Evolutionary conservation across 345 rosid species (phyloP), one percentile per base, ranked within the genome.

Genomic region (Pistacia vera): DNA sequence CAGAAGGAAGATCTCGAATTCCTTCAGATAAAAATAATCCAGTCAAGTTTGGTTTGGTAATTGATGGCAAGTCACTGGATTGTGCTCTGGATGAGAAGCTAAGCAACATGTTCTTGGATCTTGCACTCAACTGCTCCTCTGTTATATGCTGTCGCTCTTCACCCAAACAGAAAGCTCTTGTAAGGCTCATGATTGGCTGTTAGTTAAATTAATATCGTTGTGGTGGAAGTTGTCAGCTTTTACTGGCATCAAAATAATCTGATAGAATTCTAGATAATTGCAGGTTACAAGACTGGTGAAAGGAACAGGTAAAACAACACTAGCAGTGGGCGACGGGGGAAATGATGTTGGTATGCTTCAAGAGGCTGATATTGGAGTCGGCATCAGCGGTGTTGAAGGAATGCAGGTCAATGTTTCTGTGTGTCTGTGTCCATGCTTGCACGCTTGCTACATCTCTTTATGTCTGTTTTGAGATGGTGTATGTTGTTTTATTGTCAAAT

Each of bases 281-380:
- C 90, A 95, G 99, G 92, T 95, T 58, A 85, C 93, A 55, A 91
- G 98, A 86, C 78, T 90, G 93, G 97, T 95, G 30, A 95, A 93
- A 76, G 64, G 81, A 74, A 86, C 88, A 10, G 85, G 92, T 74
- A 81, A 82, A 83, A 86, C 96, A 10, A 90, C 93, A 4, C 56
- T 95, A 20, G 89, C 97, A 11, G 80, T 95, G 74, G 99, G 99
- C 41, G 99, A 95, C 65, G 99, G 99, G 41, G 99, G 91, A 58
- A 95, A 95, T 79, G 99, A 95, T 85, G 97, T 92, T 30, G 89
- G 98, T 46, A 95, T 95, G 99, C 88, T 95, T 84, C 98, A 93
- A 76, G 99, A 92, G 81, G 97, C 99, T 55, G 98, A 95, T 81
- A 91, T 95, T 38, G 99, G 99, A 77, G 97, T 95, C 14, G 99